Evolutionary conservation across 225 moss, liverwort and hornwort species (phyloP), one percentile per base, ranked within the genome.

Genomic region (Thuidium tamariscinum): DNA sequence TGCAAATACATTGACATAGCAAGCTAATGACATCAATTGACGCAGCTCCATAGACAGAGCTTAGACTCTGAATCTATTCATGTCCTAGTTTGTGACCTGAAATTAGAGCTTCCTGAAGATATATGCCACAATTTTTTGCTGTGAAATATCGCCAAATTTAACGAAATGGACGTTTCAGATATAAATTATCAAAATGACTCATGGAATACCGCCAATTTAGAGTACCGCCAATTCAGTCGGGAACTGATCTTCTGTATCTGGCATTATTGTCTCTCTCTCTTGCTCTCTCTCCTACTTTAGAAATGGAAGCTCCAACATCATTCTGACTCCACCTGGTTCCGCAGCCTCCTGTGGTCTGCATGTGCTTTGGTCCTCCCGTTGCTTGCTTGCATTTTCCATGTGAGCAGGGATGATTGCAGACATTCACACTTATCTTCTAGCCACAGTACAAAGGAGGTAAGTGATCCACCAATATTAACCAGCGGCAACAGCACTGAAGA

Each of bases 1-100:
- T 70, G 2, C 17, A 46, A 12, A 74, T 74, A 4, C 7, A 49
- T 4, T 32, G 0, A 12, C 12, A 49, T 73, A 7, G 4, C 12
- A 49, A 32, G 7, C 7, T 51, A 20, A 12, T 2, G 32, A 49
- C 0, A 4, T 48, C 4, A 30, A 49, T 32, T 30, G 19, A 11
- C 0, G 0, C 0, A 0, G 4, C 30, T 48, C 0, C 17, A 0
- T 2, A 48, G 1, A 10, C 4, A 49, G n/a, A 1, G 7, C 34
- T 1, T 32, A 11, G 32, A 48, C 11, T 12, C 13, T 5, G 8
- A 51, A 51, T 13, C 32, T 49, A 42, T 17, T 16, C 3, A 0
- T 10, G 10, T 18, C 11, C 10, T 34, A 22, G 5, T 22, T 74
- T n/a, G 21, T 51, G 13, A 1, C 22, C 1, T 51, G 5, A 2